Conservation (phyloP, 2,329 filamentous ascomycete genomes). For the Exophiala bonariae region DNA sequence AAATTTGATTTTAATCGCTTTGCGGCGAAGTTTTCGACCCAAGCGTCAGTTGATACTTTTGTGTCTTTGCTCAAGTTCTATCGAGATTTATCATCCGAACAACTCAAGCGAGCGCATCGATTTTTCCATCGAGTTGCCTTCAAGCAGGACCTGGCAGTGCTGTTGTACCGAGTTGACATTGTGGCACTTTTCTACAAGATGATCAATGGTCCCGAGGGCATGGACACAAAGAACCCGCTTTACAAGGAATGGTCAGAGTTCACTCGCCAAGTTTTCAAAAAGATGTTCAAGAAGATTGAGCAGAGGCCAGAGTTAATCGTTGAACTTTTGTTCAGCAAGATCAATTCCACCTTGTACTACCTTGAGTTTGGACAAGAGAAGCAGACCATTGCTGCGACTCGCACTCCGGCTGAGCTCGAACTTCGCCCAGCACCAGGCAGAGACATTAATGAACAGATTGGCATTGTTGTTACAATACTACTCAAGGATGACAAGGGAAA, state of each 20-base stretch:
- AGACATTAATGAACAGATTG: conserved; percentile 68
- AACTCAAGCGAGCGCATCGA: conserved; percentile 87
- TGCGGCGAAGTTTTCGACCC: conserved; percentile 74
- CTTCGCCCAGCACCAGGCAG: conserved; percentile 70
- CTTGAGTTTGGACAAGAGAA: conserved; percentile 89
- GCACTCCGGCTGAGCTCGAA: conserved; percentile 77
- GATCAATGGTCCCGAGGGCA: conserved; percentile 80
- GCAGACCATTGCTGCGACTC: conserved; percentile 66
- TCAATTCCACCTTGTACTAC: conserved; percentile 77
- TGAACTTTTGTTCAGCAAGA: conserved; percentile 94
- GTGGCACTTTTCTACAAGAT: conserved; percentile 84
- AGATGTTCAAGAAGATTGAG: conserved; percentile 79
- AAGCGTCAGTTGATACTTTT: conserved; percentile 87
- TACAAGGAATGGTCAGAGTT: conserved; percentile 92
- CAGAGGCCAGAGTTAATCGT: conserved; percentile 82
- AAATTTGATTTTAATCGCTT: conserved; percentile 94
- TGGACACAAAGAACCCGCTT: conserved; percentile 65
- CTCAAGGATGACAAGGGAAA: conserved; percentile 77
- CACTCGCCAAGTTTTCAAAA: conserved; percentile 77
- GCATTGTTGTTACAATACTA: conserved; percentile 75
- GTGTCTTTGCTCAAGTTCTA: conserved; percentile 78
- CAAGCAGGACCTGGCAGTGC: conserved; percentile 86
- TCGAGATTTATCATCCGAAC: conserved; percentile 71
- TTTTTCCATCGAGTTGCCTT: conserved; percentile 94
- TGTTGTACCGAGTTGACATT: conserved; percentile 89